Evolutionary conservation across 306 rosid species (phyloP), one percentile per base, ranked within the genome.

Genomic region (Prunus mira): DNA sequence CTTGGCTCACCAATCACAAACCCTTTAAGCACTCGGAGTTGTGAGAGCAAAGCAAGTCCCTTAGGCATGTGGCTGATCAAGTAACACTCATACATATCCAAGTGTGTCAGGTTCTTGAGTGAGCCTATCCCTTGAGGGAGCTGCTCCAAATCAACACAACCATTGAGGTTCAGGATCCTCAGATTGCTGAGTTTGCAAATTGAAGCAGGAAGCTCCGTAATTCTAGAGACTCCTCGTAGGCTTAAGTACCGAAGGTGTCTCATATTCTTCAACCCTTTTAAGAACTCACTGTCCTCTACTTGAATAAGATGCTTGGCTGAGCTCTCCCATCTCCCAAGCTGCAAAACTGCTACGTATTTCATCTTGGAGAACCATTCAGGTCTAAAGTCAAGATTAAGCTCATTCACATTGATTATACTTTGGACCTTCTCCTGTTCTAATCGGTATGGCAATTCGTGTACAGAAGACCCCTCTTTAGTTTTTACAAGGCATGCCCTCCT

Each of bases 21-120:
- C 64, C 86, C 86, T 47, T 82, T 69, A 4, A 82, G 69, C 38
- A 68, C 79, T 78, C 46, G 69, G 27, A 82, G 77, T 4, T 74
- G n/a, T 13, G 68, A 11, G 32, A 82, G 86, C 6, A 0, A 13
- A 2, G 47, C 28, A n/a, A 82, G 22, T 43, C 70, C 86, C 46
- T 78, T 78, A 2, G 84, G 80, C 72, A 80, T 80, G 64, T 51
- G 25, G 69, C 64, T 74, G 3, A 75, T 61, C 27, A 80, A 62
- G 79, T 38, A 69, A 43, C 83, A 80, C 71, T 67, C 72, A 9
- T 47, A 69, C 68, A 80, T 75, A 73, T 80, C 80, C 13, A 75
- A 54, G 32, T 67, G 67, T 17, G 72, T 80, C 76, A 80, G 67
- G 47, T 25, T 61, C n/a, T 25, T 69, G n/a, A 80, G 83, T 30